Conservation (phyloP, 352 stramenopile species). For the Phytophthora crassamura region DNA sequence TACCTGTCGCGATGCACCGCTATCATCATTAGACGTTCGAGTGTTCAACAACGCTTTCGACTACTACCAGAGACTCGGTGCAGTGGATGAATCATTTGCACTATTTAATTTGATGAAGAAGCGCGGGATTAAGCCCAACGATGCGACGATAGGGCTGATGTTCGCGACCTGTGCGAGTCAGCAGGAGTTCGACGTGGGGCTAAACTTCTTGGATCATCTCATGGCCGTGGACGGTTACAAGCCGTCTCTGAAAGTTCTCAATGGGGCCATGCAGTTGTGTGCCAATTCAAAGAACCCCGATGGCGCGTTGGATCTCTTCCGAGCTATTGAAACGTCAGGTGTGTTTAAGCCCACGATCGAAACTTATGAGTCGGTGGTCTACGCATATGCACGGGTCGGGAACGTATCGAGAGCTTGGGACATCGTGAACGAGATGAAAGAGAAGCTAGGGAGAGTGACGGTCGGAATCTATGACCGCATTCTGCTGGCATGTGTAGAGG, state of each 20-base stretch:
- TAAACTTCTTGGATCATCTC: conserved; percentile 71
- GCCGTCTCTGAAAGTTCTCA: conserved; percentile 56
- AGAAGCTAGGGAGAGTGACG: conserved; percentile 46
- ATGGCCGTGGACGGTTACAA: conserved; percentile 49
- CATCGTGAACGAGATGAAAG: conserved; percentile 51
- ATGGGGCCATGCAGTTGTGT: conserved; percentile 58
- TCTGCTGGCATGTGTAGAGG: conserved; percentile 60
- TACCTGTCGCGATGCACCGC: conserved; percentile 51
- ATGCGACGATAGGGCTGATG: conserved; percentile 61
- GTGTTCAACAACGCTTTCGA: conserved; percentile 78
- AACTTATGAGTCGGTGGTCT: conserved; percentile 59
- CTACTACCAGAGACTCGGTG: conserved; percentile 59
- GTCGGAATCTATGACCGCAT: conserved; percentile 63
- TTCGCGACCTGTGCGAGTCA: conserved; percentile 60
- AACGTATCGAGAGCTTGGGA: conserved; percentile 53
- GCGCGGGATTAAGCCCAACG: conserved; percentile 46
- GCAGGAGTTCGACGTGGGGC: conserved; percentile 54
- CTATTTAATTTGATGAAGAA: conserved; percentile 72
- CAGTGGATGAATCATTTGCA: conserved; percentile 54
- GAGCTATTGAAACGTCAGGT: conserved; percentile 53
- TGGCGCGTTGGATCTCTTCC: conserved; percentile 57
- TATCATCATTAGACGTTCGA: conserved; percentile 42
- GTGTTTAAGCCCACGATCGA: conserved; percentile 41
- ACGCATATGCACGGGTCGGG: conserved; percentile 56
- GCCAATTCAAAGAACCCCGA: conserved; percentile 54